phyloP scores from a whole-genome alignment of 306 rosid genomes.

The Argentina anserina region DNA sequence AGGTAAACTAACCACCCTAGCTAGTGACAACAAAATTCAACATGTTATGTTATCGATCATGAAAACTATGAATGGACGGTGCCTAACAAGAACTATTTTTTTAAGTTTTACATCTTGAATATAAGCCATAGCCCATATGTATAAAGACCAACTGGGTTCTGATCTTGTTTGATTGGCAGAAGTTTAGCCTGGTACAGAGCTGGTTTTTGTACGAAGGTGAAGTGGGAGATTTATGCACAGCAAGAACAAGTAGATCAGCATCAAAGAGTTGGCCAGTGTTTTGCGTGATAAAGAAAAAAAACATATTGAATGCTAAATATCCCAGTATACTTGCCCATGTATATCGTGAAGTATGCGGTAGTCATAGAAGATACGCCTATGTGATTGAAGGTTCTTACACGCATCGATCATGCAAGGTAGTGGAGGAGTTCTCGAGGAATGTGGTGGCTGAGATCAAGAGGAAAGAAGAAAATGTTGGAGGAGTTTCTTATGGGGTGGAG shows the following conservation, averaged over 20 bases:
- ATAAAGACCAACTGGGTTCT: neutral
- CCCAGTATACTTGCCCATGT: conserved; percentile 44
- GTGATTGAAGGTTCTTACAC: conserved; percentile 62
- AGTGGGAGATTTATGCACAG: neutral
- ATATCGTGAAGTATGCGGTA: conserved; percentile 26
- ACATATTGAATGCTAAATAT: conserved; percentile 31
- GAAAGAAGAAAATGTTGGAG: conserved; percentile 49
- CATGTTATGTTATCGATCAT: neutral
- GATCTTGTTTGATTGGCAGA: conserved; percentile 36
- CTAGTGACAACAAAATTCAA: neutral
- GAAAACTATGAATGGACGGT: neutral
- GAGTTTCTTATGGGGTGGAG: conserved; percentile 64
- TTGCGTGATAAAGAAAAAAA: conserved; percentile 50
- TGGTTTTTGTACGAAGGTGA: conserved; percentile 79
- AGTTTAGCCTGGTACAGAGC: conserved; percentile 45
- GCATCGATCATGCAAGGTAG: conserved; percentile 57
- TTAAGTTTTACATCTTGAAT: neutral
- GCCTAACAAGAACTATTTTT: neutral
- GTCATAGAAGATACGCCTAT: conserved; percentile 31
- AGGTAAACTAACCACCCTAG: conserved; percentile 27
- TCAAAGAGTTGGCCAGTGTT: conserved; percentile 43
- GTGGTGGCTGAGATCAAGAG: conserved; percentile 70
- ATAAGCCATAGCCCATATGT: neutral
- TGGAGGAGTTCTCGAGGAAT: conserved; percentile 41
- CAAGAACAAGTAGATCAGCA: conserved; percentile 6